A percentile compares a stretch with the other conserved stretches of the same genome.
These are phyloP conservation scores for Entelexis sorbosivorans DNA, from an alignment of 1,139 yeast species.

Conservation along the genomic window DNA sequence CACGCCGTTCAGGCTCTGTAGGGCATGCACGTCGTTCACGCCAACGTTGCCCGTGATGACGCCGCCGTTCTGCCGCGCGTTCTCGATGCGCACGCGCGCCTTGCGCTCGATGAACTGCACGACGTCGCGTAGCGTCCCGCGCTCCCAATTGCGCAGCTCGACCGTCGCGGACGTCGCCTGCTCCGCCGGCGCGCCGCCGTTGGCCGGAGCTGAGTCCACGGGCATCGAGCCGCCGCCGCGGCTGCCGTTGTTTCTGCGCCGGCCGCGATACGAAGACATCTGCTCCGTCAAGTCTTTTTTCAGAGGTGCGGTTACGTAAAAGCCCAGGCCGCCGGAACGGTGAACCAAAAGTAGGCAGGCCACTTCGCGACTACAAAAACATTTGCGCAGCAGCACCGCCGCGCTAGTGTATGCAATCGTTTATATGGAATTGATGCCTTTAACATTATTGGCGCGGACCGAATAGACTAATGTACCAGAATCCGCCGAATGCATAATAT, in stretches of 20 bases:
- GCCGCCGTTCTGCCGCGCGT: conserved; percentile 38
- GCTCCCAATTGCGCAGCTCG: conserved; percentile 73
- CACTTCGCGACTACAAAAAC: too few species aligned
- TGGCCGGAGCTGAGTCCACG: conserved; percentile 9
- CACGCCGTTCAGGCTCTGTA: conserved; percentile 60
- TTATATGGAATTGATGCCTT: too few species aligned
- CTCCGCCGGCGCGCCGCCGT: neutral
- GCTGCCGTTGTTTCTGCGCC: conserved; percentile 10
- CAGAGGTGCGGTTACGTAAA: neutral
- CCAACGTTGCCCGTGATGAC: conserved; percentile 49
- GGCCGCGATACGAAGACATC: conserved; percentile 9
- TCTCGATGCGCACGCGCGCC: conserved; percentile 45
- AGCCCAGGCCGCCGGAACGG: neutral
- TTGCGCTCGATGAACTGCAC: conserved; percentile 60
- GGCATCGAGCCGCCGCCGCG: conserved; percentile 13
- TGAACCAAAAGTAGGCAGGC: too few species aligned
- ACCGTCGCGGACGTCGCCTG: conserved; percentile 27
- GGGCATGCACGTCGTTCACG: conserved; percentile 46
- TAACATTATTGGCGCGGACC: too few species aligned
- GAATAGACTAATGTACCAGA: too few species aligned
- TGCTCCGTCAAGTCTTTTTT: neutral
- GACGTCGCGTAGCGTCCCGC: conserved; percentile 51
- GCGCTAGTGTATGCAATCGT: too few species aligned
- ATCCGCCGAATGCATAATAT: too few species aligned
- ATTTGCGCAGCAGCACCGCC: too few species aligned